Percentiles rank a stretch among this genome's conserved stretches.
These are phyloP conservation scores for Puccinia novopanici DNA, from an alignment of 1,284 basidiomycete species.

Conservation along the genomic window DNA sequence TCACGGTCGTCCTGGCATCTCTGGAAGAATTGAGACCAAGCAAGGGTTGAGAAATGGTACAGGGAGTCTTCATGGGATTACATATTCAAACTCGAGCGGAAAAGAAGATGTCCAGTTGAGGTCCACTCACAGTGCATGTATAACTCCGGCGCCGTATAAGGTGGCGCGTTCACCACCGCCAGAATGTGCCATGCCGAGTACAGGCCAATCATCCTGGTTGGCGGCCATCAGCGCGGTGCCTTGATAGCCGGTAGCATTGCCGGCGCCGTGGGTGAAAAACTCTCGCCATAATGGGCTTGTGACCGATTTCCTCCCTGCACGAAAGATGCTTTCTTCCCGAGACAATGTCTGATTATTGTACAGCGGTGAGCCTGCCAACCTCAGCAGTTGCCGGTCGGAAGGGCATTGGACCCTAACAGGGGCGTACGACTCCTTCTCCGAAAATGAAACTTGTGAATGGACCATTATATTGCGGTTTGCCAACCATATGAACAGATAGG, in stretches of 20 bases:
- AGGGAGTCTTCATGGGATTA: neutral
- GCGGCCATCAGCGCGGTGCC: neutral
- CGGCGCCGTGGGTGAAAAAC: constrained; percentile 23
- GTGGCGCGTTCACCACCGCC: constrained; percentile 35
- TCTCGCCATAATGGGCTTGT: constrained; percentile 22
- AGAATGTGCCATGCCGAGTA: constrained; percentile 33
- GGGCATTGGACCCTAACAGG: constrained; percentile 26
- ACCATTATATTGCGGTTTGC: neutral
- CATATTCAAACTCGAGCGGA: too few relatives aligned
- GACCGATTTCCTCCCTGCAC: neutral
- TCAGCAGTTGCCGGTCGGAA: constrained; percentile 1
- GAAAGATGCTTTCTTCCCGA: constrained; percentile 16
- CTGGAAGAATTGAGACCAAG: neutral
- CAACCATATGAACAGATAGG: neutral
- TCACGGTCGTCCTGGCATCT: constrained; percentile 22
- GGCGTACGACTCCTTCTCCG: constrained; percentile 18
- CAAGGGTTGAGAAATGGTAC: neutral
- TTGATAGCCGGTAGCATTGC: constrained; percentile 35
- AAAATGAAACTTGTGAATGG: neutral
- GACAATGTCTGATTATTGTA: constrained; percentile 26
- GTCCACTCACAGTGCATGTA: constrained; percentile 39
- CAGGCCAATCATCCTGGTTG: constrained; percentile 20
- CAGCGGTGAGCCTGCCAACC: constrained; percentile 11
- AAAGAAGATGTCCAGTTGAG: neutral
- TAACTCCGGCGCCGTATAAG: constrained; percentile 39